Conservation (phyloP, 805 yeast species). For the Myxozyma neglecta region DNA sequence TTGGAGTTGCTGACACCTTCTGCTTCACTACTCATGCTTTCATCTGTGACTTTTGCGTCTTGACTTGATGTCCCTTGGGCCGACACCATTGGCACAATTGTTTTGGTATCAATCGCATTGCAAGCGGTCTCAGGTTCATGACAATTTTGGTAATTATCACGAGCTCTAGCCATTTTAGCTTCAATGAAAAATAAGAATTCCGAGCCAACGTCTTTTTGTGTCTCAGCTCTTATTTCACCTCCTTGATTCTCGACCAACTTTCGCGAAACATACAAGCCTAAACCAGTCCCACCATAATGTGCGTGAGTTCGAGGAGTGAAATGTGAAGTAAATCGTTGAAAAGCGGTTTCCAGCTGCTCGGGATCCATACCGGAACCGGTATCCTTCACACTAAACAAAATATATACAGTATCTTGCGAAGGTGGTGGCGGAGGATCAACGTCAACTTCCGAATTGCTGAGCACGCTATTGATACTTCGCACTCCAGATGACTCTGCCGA, state of each 20-base stretch:
- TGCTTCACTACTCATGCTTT: no score
- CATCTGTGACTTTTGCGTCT: no score
- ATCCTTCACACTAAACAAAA: slow-evolving; percentile 69
- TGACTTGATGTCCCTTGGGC: no score
- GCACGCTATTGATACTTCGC: neutral
- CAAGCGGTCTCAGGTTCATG: neutral
- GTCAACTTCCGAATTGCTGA: neutral
- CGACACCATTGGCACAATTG: neutral
- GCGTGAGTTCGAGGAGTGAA: slow-evolving; percentile 82
- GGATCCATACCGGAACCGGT: slow-evolving; percentile 94
- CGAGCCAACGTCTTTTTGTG: slow-evolving; percentile 79
- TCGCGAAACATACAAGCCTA: slow-evolving; percentile 85
- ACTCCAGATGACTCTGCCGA: neutral
- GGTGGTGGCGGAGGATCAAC: neutral
- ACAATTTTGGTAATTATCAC: neutral
- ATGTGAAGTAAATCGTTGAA: slow-evolving; percentile 96
- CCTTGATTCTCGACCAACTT: slow-evolving; percentile 90
- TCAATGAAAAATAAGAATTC: slow-evolving; percentile 76
- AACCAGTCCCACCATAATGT: slow-evolving; percentile 93
- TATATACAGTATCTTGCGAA: slow-evolving; percentile 12
- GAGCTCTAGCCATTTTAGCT: neutral
- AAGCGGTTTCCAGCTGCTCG: slow-evolving; percentile 76
- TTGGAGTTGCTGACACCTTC: no score
- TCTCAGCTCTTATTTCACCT: slow-evolving; percentile 74
- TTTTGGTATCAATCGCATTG: neutral